Evolutionary conservation across 2,329 filamentous ascomycete species (phyloP).

Genomic region (Ascochyta rabiei): DNA sequence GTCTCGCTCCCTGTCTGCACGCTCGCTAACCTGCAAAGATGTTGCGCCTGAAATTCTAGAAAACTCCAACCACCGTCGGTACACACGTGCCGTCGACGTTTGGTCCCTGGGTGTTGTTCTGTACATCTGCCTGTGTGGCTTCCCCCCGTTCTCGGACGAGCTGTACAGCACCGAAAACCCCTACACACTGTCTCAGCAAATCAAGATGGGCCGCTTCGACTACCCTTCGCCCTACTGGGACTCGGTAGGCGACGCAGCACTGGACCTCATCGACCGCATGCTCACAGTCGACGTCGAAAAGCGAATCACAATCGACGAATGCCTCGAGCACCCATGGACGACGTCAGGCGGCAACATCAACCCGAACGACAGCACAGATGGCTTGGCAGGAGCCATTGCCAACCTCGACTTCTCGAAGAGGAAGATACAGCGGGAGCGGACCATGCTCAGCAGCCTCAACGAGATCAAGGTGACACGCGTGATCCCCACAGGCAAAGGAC

Average conservation of each 20-base stretch:
- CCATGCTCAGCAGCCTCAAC: slow-evolving; percentile 81
- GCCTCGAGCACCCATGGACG: slow-evolving; percentile 89
- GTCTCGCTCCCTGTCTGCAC: too few species aligned
- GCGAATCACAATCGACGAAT: slow-evolving; percentile 88
- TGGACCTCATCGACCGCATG: slow-evolving; percentile 96
- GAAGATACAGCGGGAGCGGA: slow-evolving; percentile 81
- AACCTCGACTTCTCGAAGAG: slow-evolving; percentile 83
- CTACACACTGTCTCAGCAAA: slow-evolving; percentile 86
- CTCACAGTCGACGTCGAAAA: slow-evolving; percentile 83
- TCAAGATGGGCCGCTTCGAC: slow-evolving; percentile 85
- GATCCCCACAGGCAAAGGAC: slow-evolving; percentile 61
- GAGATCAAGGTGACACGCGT: slow-evolving; percentile 69
- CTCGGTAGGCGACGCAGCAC: slow-evolving; percentile 79
- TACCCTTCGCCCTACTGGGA: slow-evolving; percentile 98
- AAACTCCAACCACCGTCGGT: slow-evolving; percentile 79
- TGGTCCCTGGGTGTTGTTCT: slow-evolving; percentile 98
- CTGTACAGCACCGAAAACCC: slow-evolving; percentile 81
- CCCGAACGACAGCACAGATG: slow-evolving; percentile 86
- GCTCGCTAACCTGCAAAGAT: slow-evolving; percentile 58
- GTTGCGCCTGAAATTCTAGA: slow-evolving; percentile 95
- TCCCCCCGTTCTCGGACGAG: slow-evolving; percentile 96
- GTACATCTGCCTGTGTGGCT: slow-evolving; percentile 96
- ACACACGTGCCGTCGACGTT: slow-evolving; percentile 92
- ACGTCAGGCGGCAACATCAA: slow-evolving; percentile 59
- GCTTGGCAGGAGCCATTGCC: slow-evolving; percentile 84